phyloP scores from a whole-genome alignment of 1,284 basidiomycete genomes.

The Wallemia mellicola region DNA sequence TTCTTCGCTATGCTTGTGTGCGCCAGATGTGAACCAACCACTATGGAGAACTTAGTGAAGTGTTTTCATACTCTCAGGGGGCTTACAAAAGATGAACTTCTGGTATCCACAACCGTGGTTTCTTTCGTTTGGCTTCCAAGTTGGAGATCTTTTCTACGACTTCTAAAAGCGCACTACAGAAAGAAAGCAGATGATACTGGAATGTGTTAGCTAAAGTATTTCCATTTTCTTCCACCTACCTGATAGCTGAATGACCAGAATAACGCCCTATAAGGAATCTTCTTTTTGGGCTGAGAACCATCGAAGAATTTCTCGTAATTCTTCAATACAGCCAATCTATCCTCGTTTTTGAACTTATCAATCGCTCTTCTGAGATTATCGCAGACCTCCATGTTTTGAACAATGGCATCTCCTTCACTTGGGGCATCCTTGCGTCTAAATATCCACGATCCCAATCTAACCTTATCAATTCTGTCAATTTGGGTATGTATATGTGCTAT shows the following conservation, averaged over 20 bases:
- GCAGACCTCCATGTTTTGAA: background rate
- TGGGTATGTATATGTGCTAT: background rate
- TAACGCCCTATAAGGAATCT: background rate
- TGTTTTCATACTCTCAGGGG: no score
- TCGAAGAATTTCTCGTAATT: background rate
- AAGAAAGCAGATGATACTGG: background rate
- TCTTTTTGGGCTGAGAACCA: background rate
- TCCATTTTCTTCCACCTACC: background rate
- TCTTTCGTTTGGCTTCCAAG: background rate
- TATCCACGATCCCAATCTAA: background rate
- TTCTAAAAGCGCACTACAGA: background rate
- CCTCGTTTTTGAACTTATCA: background rate
- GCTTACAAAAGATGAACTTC: background rate
- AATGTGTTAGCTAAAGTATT: background rate
- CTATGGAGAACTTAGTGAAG: background rate
- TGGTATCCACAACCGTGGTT: background rate
- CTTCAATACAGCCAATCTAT: background rate
- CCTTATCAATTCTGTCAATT: background rate
- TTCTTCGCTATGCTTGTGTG: background rate
- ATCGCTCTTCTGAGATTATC: background rate
- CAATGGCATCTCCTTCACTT: background rate
- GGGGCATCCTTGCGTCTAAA: background rate
- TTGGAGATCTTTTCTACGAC: background rate
- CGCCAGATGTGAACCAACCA: background rate
- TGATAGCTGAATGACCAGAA: conserved; percentile 1